Evolutionary conservation across 2,329 filamentous ascomycete genomes (phyloP).

Genomic region (Claviceps humidiphila): DNA sequence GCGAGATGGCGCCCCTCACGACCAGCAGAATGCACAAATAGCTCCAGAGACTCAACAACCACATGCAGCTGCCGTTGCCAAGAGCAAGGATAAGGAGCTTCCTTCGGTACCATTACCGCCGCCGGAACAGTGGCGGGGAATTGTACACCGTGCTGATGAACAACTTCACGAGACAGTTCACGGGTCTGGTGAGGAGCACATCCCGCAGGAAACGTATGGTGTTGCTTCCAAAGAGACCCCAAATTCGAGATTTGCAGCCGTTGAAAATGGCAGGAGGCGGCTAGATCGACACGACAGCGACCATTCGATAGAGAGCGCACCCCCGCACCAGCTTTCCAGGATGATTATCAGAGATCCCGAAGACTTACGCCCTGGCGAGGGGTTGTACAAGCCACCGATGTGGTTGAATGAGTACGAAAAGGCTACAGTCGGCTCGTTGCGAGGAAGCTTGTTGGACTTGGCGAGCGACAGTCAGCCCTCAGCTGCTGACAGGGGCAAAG

Average conservation of each 20-base stretch:
- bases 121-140: conserved; percentile 6
- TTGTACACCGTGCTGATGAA: conserved; percentile 18
- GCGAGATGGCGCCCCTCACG: conserved; percentile 42
- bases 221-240: conserved; percentile 1
- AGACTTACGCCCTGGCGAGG: conserved; percentile 33
- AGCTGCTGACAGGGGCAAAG: conserved; percentile 35
- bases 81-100: conserved; percentile 22
- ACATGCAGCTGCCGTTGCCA: conserved; percentile 7
- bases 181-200: conserved; percentile 16
- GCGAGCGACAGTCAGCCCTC: conserved; percentile 22
- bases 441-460: conserved; percentile 47
- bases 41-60: not conserved
- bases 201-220: conserved; percentile 12
- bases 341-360: conserved; percentile 29
- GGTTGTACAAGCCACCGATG: conserved; percentile 43
- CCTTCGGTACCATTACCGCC: conserved; percentile 14
- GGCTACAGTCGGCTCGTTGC: conserved; percentile 48
- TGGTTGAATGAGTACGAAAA: conserved; percentile 64
- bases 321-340: conserved; percentile 26
- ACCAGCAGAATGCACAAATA: conserved; percentile 30
- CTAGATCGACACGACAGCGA: conserved; percentile 19
- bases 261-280: conserved; percentile 9
- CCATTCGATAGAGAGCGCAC: conserved; percentile 16
- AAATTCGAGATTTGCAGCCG: conserved; percentile 6
- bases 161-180: conserved; percentile 15